Evolutionary conservation across 2,329 filamentous ascomycete species (phyloP).

Genomic region (Plenodomus lindquistii): DNA sequence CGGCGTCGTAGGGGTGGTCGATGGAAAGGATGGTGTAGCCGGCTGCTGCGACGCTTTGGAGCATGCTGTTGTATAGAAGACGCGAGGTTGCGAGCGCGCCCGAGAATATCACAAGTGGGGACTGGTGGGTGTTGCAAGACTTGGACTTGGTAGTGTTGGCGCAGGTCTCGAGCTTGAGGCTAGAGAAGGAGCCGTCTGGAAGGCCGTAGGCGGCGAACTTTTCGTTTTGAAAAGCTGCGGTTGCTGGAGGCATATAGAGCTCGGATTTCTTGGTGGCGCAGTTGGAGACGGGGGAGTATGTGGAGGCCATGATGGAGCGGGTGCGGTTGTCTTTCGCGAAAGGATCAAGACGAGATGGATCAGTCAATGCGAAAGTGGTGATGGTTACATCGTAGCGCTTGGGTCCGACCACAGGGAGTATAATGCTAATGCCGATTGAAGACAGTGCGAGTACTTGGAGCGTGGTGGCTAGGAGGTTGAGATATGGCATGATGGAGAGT

Average conservation of each 20-base stretch:
- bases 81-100: slow-evolving; percentile 52
- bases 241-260: slow-evolving; percentile 30
- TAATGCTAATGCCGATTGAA: slow-evolving; percentile 1
- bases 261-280: slow-evolving; percentile 13
- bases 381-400: slow-evolving; percentile 16
- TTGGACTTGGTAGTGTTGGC: not conserved
- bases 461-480: slow-evolving; percentile 1
- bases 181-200: slow-evolving; percentile 28
- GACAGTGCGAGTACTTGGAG: slow-evolving; percentile 2
- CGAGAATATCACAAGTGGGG: slow-evolving; percentile 49
- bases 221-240: slow-evolving; percentile 22
- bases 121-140: slow-evolving; percentile 1
- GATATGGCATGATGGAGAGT: slow-evolving; percentile 4
- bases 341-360: slow-evolving; percentile 21
- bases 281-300: slow-evolving; percentile 21
- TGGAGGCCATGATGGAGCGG: slow-evolving; percentile 29
- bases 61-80: slow-evolving; percentile 49
- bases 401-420: slow-evolving; percentile 17
- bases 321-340: slow-evolving; percentile 20
- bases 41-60: slow-evolving; percentile 52
- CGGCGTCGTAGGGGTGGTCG: slow-evolving; percentile 56
- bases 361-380: slow-evolving; percentile 18
- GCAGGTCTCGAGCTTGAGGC: slow-evolving; percentile 24
- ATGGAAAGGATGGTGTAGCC: slow-evolving; percentile 55
- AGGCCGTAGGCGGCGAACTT: slow-evolving; percentile 31